Conservation (phyloP, 495 filamentous ascomycete genomes). For the Penicillium riverlandense region DNA sequence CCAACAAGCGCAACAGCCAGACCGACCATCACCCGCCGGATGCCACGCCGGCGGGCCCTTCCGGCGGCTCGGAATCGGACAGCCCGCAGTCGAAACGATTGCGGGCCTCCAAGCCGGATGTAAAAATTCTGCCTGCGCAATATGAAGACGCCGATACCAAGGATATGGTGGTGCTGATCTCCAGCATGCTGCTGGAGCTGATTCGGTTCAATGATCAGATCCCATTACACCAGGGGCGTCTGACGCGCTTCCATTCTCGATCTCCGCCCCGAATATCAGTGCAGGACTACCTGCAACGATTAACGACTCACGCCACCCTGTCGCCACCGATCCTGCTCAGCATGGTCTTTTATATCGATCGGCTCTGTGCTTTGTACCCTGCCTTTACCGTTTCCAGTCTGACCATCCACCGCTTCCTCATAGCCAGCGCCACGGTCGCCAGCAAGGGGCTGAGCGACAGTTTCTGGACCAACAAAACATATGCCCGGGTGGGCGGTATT, state of each 20-base stretch:
- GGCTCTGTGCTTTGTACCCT: constrained; percentile 83
- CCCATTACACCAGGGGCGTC: constrained; percentile 70
- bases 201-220: constrained; percentile 88
- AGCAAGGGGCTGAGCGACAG: constrained; percentile 93
- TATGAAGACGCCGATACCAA: constrained; percentile 76
- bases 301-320: constrained; percentile 90
- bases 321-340: constrained; percentile 93
- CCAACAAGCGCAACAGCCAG: constrained; percentile 37
- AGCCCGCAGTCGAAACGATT: constrained; percentile 45
- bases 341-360: constrained; percentile 99
- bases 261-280: constrained; percentile 93
- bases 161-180: constrained; percentile 82
- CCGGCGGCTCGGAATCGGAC: constrained; percentile 42
- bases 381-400: constrained; percentile 91
- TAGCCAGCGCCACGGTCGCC: constrained; percentile 89
- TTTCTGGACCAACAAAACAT: constrained; percentile 96
- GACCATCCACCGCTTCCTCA: constrained; percentile 94
- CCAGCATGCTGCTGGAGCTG: constrained; percentile 91
- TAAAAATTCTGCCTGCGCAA: constrained; percentile 64
- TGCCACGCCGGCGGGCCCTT: constrained; percentile 28
- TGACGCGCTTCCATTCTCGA: constrained; percentile 93
- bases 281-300: constrained; percentile 80
- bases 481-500: constrained; percentile 88
- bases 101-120: constrained; percentile 45
- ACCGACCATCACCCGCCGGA: constrained; percentile 20